Evolutionary conservation across 306 rosid genomes (phyloP), one percentile per base, ranked within the genome.

Genomic region (Cicer bijugum): DNA sequence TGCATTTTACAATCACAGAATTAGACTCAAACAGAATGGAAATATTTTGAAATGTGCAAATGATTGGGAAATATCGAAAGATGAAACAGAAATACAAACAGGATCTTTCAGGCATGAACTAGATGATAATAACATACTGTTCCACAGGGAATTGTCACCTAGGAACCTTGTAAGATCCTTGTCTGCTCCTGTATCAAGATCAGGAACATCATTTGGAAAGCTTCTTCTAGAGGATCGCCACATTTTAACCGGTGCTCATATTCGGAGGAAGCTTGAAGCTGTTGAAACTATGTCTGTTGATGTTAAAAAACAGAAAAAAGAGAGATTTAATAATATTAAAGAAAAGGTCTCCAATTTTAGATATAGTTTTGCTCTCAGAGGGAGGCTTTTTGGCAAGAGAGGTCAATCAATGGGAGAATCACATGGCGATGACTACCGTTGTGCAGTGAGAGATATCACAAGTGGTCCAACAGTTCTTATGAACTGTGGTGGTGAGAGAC

Each of bases 141-240:
- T 87, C 63, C 89, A 81, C 71, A 79, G 69, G 78, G 96, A 88
- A 47, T 61, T 85, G 83, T 87, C 97, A 70, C 99, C 97, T 12
- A 86, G 89, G 83, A 91, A 87, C 84, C 97, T 95, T 43, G 76
- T 89, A 33, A 88, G 99, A 70, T 95, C 99, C 62, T 76, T 95
- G 74, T 95, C 99, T 9, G 97, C 99, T 37, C 99, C 99, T 20
- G 97, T 95, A 58, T 78, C 97, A 37, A 89, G 93, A 76, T 77
- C 97, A 37, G 97, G 99, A 78, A 91, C 97, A 35, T 90, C 99
- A 53, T 95, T 95, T 81, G 97, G 99, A 80, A 95, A 91, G 85
- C 99, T 95, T 81, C 99, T 95, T 81, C 83, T 95, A n/a, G 97
- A 91, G 87, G 97, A 95, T 74, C 89, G 97, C 61, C 97, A 87